These are phyloP conservation scores for Epicoccum nigrum DNA, from an alignment of 2,329 filamentous ascomycete species.

Conservation along the genomic window DNA sequence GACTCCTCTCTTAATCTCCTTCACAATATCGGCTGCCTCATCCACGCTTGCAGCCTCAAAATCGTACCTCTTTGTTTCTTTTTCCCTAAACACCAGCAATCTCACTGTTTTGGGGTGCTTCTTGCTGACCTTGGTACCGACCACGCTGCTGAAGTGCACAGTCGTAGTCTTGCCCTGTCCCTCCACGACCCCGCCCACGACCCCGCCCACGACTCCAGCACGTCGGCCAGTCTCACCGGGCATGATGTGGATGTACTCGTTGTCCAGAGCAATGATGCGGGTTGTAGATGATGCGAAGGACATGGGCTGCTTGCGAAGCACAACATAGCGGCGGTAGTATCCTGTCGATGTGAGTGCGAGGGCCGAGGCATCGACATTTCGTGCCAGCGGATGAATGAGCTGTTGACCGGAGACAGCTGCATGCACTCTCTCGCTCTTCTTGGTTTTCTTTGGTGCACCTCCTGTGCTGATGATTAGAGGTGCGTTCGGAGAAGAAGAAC, in stretches of 20 bases:
- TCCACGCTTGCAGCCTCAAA: slow-evolving; percentile 77
- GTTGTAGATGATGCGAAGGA: slow-evolving; percentile 78
- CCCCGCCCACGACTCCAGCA: slow-evolving; percentile 49
- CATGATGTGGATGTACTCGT: slow-evolving; percentile 87
- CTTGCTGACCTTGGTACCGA: slow-evolving; percentile 80
- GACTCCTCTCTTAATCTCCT: slow-evolving; percentile 77
- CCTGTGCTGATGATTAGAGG: slow-evolving; percentile 64
- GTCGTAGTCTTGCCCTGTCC: slow-evolving; percentile 73
- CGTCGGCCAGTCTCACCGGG: slow-evolving; percentile 60
- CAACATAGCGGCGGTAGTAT: slow-evolving; percentile 75
- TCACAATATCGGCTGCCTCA: slow-evolving; percentile 79
- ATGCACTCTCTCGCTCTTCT: slow-evolving; percentile 60
- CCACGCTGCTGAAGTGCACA: slow-evolving; percentile 80
- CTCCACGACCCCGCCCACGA: slow-evolving; percentile 22
- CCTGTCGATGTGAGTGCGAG: slow-evolving; percentile 47
- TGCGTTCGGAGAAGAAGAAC: slow-evolving; percentile 72
- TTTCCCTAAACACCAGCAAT: slow-evolving; percentile 76
- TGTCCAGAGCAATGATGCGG: slow-evolving; percentile 78
- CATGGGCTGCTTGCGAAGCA: slow-evolving; percentile 83
- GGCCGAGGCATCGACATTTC: slow-evolving; percentile 55
- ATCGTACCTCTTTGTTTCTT: slow-evolving; percentile 81
- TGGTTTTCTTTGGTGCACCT: slow-evolving; percentile 55
- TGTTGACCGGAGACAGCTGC: slow-evolving; percentile 57
- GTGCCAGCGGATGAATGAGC: slow-evolving; percentile 67
- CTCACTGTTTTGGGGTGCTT: slow-evolving; percentile 83